Percentiles rank a stretch among this genome's conserved stretches.
phyloP scores from a whole-genome alignment of 208 protist species.

The Acanthamoeba royreba region DNA sequence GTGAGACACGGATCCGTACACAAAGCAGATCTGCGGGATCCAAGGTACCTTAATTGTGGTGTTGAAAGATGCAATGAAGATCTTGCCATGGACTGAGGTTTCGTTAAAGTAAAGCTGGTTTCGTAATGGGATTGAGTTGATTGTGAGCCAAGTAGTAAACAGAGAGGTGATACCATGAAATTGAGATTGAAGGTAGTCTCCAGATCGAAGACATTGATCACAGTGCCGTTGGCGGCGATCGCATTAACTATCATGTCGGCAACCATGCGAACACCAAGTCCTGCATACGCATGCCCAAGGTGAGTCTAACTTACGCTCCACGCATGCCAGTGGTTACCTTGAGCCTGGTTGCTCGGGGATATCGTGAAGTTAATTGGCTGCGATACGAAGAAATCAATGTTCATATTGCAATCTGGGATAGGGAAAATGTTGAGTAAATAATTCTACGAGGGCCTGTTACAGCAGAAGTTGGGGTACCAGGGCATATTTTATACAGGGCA shows the following conservation, averaged over 20 bases:
- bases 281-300: neutral
- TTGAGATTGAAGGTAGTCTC: neutral
- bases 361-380: neutral
- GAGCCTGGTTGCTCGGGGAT: neutral
- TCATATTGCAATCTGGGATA: neutral
- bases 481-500: neutral
- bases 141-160: neutral
- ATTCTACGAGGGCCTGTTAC: neutral
- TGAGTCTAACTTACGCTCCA: neutral
- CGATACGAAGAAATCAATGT: neutral
- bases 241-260: neutral
- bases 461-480: neutral
- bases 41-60: neutral
- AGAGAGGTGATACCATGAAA: neutral
- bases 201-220: neutral
- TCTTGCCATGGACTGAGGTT: neutral
- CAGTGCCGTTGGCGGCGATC: neutral
- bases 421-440: too few relatives aligned
- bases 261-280: neutral
- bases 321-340: neutral
- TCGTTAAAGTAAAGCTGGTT: neutral
- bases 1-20: neutral
- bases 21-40: neutral
- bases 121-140: neutral
- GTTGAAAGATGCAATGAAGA: neutral